Evolutionary conservation across 495 filamentous ascomycete species (phyloP).

Genomic region (Daldinia concentrica): DNA sequence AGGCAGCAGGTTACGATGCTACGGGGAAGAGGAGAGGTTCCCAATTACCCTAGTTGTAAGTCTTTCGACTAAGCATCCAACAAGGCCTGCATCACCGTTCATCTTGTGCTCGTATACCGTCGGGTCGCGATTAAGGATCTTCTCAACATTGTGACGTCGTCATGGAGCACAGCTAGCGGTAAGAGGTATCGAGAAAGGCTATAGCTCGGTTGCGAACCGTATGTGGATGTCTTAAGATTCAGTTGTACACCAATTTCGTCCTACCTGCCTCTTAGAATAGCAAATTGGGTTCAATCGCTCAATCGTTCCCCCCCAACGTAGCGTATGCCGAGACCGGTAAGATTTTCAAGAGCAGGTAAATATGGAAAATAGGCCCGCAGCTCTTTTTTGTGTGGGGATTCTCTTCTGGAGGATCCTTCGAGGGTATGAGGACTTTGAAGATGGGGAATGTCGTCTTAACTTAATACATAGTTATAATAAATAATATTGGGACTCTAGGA

Average conservation of each 20-base stretch:
- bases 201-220: constrained; percentile 33
- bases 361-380: constrained; percentile 3
- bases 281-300: background rate
- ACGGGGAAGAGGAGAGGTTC: constrained; percentile 19
- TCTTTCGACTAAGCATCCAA: constrained; percentile 71
- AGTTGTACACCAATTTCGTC: constrained; percentile 29
- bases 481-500: constrained; percentile 13
- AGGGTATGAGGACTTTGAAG: constrained; percentile 9
- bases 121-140: constrained; percentile 43
- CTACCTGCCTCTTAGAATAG: constrained; percentile 29
- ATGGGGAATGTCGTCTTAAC: constrained; percentile 12
- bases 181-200: constrained; percentile 16
- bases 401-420: constrained; percentile 20
- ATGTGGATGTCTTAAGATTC: constrained; percentile 29
- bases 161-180: constrained; percentile 41
- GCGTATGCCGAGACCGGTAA: background rate
- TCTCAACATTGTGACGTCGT: constrained; percentile 49
- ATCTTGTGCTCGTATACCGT: constrained; percentile 57
- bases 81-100: constrained; percentile 70
- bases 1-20: background rate
- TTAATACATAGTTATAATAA: constrained; percentile 29
- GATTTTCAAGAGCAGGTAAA: background rate
- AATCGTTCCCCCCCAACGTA: background rate
- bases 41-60: constrained; percentile 66
- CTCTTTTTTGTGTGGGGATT: constrained; percentile 32